Evolutionary conservation across 2,329 filamentous ascomycete species (phyloP), one percentile per base, ranked within the genome.

Genomic region (Cladorrhinum sp.): DNA sequence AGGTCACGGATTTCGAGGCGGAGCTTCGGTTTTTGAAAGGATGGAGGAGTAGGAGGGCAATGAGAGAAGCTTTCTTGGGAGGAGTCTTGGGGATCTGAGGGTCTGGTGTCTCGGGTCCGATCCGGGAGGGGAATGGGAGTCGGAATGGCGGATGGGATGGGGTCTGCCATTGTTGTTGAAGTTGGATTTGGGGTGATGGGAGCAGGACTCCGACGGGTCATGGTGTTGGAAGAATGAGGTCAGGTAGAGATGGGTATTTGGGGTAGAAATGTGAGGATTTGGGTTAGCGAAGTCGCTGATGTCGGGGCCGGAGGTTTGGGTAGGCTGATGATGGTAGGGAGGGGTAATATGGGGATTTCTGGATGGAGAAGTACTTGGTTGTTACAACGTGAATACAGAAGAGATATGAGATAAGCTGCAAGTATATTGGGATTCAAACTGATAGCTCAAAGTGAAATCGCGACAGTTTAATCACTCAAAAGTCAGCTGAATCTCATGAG

Each of bases 1-100:
- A 88, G 75, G 68, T 88, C 83, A 54, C 81, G 80, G 65, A 87
- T 73, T 69, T 86, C 80, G 54, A 88, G 78, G 18, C 84, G 82
- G 54, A 89, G 78, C 67, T 81, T 85, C 42, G 84, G 84, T 48
- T 80, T 71, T 3, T 74, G 64, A 67, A 82, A 81, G 30, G 55
- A 28, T 58, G 48, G 59, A 56, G 18, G 60, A 21, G 20, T 18
- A 46, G 16, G n/a, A 9, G 42, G 42, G 6, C 58, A 16, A 14
- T 48, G 6, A 28, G 52, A 21, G 21, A 54, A 21, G 48, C 20
- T 21, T n/a, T n/a, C n/a, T n/a, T n/a, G n/a, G n/a, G n/a, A n/a
- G 23, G 58, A 21, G 21, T 54, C 56, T 12, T 46, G n/a, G 6
- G 16, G 10, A 46, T 50, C 52, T 26, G 30, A 50, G 9, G 55